Base-by-base conservation (phyloP, 2,329 filamentous ascomycete genomes). In the Aspergillus amoenus region DNA sequence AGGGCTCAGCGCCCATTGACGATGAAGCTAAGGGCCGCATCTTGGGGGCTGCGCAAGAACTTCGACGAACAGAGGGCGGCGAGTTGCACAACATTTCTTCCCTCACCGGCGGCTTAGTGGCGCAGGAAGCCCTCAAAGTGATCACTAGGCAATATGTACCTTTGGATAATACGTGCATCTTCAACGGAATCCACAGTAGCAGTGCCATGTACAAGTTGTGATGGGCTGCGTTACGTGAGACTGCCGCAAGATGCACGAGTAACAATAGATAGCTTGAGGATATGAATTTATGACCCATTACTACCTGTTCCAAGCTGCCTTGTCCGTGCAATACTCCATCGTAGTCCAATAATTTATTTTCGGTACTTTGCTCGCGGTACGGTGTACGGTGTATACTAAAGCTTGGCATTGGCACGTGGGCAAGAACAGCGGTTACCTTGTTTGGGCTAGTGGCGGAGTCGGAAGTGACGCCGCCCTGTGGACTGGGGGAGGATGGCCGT, bases 41-140 rank as follows among this genome's bases (percentile, higher is more conserved):
- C 24, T 58, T 70, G 22, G 77, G 85, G 64, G 80, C 83, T 13
- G 82, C 85, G 1, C 78, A 85, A 58, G 89, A 93, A 73, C 81
- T 91, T 43, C 84, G 88, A 34, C 86, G 95, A 58, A 89, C 91
- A 37, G 87, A 85, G 47, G 90, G 91, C 27, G 90, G 87, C 53
- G 95, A 99, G 73, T 78, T 99, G 58, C 94, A 99, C 78, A 97
- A 97, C 71, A 90, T 95, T 55, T 89, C 93, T 32, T 88, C 93
- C 24, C 78, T 96, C 55, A 89, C 88, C 1, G 95, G 94, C 30
- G 95, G 94, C 3, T 89, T 99, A 79, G 89, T 95, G 47, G 91
- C 93, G n/a, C 95, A 99, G 75, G 94, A 99, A 77, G 85, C 93
- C 61, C 95, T 99, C 78, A 99, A 99, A 72, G 82, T 86, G 5